Conservation (phyloP, 495 filamentous ascomycete species). For the Aspergillus sclerotiicarbonarius region DNA sequence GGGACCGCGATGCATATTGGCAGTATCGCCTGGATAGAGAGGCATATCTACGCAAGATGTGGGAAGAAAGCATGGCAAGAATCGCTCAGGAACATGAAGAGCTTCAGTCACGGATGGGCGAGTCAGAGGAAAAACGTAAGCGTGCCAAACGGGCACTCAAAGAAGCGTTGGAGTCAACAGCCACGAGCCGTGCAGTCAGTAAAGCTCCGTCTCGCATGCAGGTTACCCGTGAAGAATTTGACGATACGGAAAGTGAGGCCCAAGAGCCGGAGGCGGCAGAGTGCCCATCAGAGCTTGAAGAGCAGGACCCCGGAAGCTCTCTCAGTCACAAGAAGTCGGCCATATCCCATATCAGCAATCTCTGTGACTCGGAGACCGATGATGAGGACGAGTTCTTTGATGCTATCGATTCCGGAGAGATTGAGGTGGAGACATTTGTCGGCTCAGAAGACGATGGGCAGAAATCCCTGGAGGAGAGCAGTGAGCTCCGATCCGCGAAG, state of each 20-base stretch:
- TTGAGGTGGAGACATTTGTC: conserved; percentile 63
- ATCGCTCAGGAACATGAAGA: conserved; percentile 91
- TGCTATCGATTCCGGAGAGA: conserved; percentile 88
- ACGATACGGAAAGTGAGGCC: conserved; percentile 17
- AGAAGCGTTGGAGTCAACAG: conserved; percentile 69
- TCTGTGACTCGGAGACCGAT: conserved; percentile 79
- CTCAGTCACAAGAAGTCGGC: conserved; percentile 29
- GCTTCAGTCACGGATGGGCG: conserved; percentile 80
- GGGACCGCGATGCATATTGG: conserved; percentile 94
- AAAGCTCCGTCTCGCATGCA: conserved; percentile 26
- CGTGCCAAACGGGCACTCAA: conserved; percentile 85
- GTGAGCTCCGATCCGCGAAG: conserved; percentile 49
- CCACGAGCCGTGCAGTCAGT: conserved; percentile 43
- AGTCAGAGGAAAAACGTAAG: conserved; percentile 85
- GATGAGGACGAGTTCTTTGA: conserved; percentile 96
- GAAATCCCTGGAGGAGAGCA: conserved; percentile 39
- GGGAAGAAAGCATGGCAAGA: conserved; percentile 98
- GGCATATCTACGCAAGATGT: conserved; percentile 82
- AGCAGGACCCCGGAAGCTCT: conserved; percentile 13
- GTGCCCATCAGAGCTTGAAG: conserved; percentile 8
- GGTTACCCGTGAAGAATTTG: conserved; percentile 12
- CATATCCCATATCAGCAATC: conserved; percentile 37
- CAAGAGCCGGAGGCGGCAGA: conserved; percentile 15
- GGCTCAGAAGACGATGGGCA: conserved; percentile 48
- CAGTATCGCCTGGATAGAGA: conserved; percentile 91